Evolutionary conservation across 176 grass and related monocot species (phyloP).

Genomic region (Carex kokanica): DNA sequence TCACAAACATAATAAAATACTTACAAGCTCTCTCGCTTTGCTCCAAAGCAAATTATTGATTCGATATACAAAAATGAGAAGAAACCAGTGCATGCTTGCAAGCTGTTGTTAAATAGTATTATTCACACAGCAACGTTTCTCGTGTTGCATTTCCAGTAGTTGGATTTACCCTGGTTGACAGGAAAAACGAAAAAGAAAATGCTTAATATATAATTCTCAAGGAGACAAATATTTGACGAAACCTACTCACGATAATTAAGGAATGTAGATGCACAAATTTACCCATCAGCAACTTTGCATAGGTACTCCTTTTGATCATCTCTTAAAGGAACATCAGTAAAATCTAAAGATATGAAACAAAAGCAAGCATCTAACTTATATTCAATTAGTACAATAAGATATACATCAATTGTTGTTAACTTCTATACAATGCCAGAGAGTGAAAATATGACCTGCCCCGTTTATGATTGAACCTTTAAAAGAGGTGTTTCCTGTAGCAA

Average conservation of each 20-base stretch:
- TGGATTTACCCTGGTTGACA: constrained; percentile 54
- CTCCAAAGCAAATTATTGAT: constrained; percentile 9
- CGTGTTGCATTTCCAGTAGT: constrained; percentile 70
- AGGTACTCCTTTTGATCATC: constrained; percentile 75
- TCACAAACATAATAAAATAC: not conserved
- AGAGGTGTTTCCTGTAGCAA: constrained; percentile 71
- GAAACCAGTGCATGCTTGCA: not conserved
- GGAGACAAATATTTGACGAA: not conserved
- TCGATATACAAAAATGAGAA: constrained; percentile 9
- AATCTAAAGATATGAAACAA: constrained; percentile 35
- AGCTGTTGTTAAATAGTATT: constrained; percentile 19
- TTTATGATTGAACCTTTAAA: constrained; percentile 62
- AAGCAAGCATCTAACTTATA: not conserved
- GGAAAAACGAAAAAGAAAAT: not conserved
- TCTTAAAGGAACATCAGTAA: constrained; percentile 73
- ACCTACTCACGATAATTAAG: not conserved
- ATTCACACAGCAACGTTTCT: constrained; percentile 70
- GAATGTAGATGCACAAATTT: not conserved
- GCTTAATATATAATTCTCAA: not conserved
- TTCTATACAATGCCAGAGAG: not conserved
- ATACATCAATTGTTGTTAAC: not conserved
- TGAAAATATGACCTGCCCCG: constrained; percentile 53
- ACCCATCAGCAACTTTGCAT: constrained; percentile 82
- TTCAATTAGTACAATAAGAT: not conserved
- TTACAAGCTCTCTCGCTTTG: not conserved